These are phyloP conservation scores for Fusarium chuoi DNA, from an alignment of 2,329 filamentous ascomycete species.

Conservation along the genomic window DNA sequence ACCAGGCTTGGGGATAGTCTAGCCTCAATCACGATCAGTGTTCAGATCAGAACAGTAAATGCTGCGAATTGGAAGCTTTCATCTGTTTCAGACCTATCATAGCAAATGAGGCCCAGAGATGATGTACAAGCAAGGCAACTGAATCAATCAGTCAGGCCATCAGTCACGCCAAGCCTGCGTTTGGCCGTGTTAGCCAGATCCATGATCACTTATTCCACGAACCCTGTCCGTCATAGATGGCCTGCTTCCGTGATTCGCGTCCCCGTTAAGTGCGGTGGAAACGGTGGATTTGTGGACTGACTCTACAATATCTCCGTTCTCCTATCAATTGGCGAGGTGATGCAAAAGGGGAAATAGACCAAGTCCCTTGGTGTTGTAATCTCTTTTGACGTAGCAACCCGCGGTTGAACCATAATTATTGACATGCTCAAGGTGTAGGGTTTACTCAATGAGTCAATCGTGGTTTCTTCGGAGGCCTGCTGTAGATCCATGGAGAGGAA, in stretches of 20 bases:
- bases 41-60: neutral
- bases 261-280: slow-evolving; percentile 34
- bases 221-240: slow-evolving; percentile 20
- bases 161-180: slow-evolving; percentile 19
- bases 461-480: slow-evolving; percentile 22
- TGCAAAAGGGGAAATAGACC: slow-evolving; percentile 24
- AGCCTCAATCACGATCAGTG: neutral
- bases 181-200: slow-evolving; percentile 21
- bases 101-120: neutral
- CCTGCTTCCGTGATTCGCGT: slow-evolving; percentile 23
- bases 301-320: slow-evolving; percentile 14
- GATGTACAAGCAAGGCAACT: slow-evolving; percentile 10
- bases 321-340: slow-evolving; percentile 14
- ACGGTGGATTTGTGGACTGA: slow-evolving; percentile 35
- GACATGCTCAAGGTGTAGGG: slow-evolving; percentile 8
- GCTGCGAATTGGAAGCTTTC: neutral
- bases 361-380: slow-evolving; percentile 14
- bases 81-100: neutral
- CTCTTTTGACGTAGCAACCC: slow-evolving; percentile 35
- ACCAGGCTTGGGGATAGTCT: neutral
- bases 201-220: neutral
- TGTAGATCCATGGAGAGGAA: slow-evolving; percentile 21
- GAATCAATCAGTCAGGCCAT: slow-evolving; percentile 26
- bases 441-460: neutral
- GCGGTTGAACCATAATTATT: slow-evolving; percentile 5